These are phyloP conservation scores for Fusarium sp. DNA, from an alignment of 2,329 filamentous ascomycete genomes.

Conservation along the genomic window DNA sequence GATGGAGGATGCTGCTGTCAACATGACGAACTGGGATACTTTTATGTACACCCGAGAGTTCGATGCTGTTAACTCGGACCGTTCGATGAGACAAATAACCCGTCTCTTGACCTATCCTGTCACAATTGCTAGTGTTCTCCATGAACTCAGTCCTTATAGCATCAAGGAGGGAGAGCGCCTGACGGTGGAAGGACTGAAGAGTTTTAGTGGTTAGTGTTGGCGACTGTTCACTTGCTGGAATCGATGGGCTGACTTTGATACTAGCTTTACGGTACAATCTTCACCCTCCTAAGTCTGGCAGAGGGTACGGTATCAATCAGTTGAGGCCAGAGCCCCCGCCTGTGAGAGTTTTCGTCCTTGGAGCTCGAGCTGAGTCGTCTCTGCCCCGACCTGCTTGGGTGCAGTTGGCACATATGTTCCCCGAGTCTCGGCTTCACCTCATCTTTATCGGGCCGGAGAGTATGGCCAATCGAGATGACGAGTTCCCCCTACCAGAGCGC, in stretches of 20 bases:
- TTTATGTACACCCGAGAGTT: constrained; percentile 95
- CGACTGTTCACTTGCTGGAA: not conserved
- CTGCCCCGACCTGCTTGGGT: constrained; percentile 95
- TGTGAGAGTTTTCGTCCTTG: constrained; percentile 92
- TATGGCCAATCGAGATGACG: constrained; percentile 93
- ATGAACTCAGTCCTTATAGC: constrained; percentile 94
- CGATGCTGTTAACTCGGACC: constrained; percentile 90
- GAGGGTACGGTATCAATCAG: constrained; percentile 81
- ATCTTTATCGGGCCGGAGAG: constrained; percentile 97
- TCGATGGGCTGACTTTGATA: constrained; percentile 14
- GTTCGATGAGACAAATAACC: constrained; percentile 93
- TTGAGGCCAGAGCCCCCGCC: constrained; percentile 88
- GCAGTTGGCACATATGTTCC: constrained; percentile 95
- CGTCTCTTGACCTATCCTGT: constrained; percentile 93
- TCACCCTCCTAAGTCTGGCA: constrained; percentile 87
- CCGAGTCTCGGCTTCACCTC: constrained; percentile 89
- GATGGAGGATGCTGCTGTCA: constrained; percentile 92
- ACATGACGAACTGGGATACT: constrained; percentile 99
- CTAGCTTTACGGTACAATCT: constrained; percentile 92
- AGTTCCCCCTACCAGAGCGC: constrained; percentile 91
- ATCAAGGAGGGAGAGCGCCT: constrained; percentile 82
- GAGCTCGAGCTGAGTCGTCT: constrained; percentile 96
- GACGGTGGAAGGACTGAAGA: constrained; percentile 92
- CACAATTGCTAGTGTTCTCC: constrained; percentile 91
- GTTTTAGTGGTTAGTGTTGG: constrained; percentile 82